Base-by-base conservation (phyloP, 2,329 filamentous ascomycete genomes). In the Chrysoporthe deuterocubensis region DNA sequence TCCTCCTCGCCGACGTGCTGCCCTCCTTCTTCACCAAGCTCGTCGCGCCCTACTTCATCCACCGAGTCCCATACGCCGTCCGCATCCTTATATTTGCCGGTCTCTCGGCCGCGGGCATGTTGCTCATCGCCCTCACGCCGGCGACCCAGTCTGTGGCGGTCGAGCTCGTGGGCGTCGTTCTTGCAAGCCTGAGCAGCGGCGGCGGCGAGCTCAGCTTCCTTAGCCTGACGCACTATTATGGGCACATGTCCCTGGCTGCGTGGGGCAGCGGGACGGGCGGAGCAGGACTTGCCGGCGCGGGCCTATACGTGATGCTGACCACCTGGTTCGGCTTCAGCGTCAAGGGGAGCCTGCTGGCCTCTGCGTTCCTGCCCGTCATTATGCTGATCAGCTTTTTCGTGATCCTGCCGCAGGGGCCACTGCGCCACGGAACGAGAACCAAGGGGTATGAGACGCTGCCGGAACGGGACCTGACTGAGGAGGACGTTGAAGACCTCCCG, bases 191-290 rank as follows among this genome's bases (percentile, higher is more conserved):
- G 62, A 92, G 92, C 73, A 93, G 90, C 70, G 96, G 96, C 18
- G 92, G 86, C 21, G 96, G 96, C 43, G 96, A 98, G 81, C 83
- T 97, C 68, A 96, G 91, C 78, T 97, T 98, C 76, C 82, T 99
- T 6, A 92, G 93, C 1, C 80, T 99, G 74, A 97, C 95, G 16
- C 95, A 98, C 77, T 97, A 92, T 81, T 98, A 98, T 75, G 96
- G 95, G 0, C 90, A 89, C 9, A 90, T 92, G 78, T 93, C 93
- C 73, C 84, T 98, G 21, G 94, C 94, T 0, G 90, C 93, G 46
- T 99, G 96, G 96, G 92, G 93, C 0, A 95, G 92, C 71, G 95
- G 95, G 0, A 97, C 95, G 0, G 95, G 95, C 1, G 95, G 92
- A 0, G 95, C 95, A 0, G 95, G 95, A 0, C 78, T 99, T 67